Conservation (phyloP, 2,329 filamentous ascomycete species). For the Colletotrichum musae region DNA sequence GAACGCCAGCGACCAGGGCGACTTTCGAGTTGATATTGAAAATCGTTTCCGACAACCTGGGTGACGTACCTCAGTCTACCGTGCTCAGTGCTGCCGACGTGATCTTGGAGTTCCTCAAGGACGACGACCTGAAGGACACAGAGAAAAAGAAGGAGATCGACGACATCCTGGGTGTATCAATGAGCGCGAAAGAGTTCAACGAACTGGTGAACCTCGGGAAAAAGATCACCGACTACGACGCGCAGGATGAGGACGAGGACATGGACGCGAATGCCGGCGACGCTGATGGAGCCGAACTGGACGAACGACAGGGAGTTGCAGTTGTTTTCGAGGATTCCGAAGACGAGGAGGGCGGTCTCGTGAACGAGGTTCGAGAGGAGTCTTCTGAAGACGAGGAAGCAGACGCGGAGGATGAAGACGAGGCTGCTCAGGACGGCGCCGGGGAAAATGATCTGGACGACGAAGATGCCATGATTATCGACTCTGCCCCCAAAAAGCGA, state of each 20-base stretch:
- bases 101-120: conserved; percentile 91
- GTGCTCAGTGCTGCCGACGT: conserved; percentile 95
- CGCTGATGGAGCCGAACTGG: conserved; percentile 81
- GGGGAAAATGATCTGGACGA: conserved; percentile 54
- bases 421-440: conserved; percentile 65
- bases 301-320: conserved; percentile 95
- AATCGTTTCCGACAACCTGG: conserved; percentile 88
- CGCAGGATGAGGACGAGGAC: conserved; percentile 94
- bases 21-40: conserved; percentile 96
- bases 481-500: conserved; percentile 70
- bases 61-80: conserved; percentile 92
- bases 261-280: conserved; percentile 79
- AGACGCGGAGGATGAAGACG: conserved; percentile 74
- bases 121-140: conserved; percentile 95
- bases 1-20: conserved; percentile 90
- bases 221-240: conserved; percentile 99
- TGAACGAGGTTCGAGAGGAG: conserved; percentile 90
- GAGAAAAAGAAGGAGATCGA: conserved; percentile 99
- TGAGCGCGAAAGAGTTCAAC: conserved; percentile 94
- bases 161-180: conserved; percentile 86
- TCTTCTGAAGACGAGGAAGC: conserved; percentile 86
- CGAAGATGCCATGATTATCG: conserved; percentile 90
- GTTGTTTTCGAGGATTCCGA: conserved; percentile 96
- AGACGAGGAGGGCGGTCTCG: conserved; percentile 84
- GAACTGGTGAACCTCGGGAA: conserved; percentile 96